Percentiles rank a stretch among this genome's conserved stretches.
Evolutionary conservation across 2,329 filamentous ascomycete species (phyloP).

Genomic region (Pseudopithomyces chartarum): DNA sequence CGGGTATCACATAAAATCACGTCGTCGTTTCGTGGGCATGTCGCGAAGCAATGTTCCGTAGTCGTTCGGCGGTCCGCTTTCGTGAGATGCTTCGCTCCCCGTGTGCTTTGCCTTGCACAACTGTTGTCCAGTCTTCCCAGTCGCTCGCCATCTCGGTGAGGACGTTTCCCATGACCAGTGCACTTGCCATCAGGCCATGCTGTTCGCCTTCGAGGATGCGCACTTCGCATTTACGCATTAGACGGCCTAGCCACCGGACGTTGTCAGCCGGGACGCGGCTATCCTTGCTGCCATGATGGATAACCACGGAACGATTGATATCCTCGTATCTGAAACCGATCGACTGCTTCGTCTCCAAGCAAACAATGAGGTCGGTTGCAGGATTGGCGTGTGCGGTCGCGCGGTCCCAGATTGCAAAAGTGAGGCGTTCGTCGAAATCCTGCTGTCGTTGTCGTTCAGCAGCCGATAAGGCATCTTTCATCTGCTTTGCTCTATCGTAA

Average conservation of each 20-base stretch:
- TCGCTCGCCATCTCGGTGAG: conserved; percentile 92
- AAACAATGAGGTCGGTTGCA: conserved; percentile 89
- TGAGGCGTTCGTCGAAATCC: conserved; percentile 82
- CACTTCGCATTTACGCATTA: conserved; percentile 92
- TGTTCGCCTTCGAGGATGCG: conserved; percentile 88
- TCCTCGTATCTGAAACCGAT: conserved; percentile 98
- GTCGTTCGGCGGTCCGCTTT: conserved; percentile 13
- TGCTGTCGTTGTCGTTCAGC: conserved; percentile 74
- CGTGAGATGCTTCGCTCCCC: conserved; percentile 15
- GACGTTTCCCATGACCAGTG: conserved; percentile 90
- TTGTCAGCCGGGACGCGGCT: conserved; percentile 94
- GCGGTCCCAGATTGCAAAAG: conserved; percentile 91
- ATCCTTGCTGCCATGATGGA: conserved; percentile 91
- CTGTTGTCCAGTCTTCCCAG: conserved; percentile 62
- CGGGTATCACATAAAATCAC: not conserved
- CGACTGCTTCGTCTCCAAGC: conserved; percentile 84
- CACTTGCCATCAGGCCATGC: conserved; percentile 94
- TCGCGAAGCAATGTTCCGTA: conserved; percentile 15
- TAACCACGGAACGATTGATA: conserved; percentile 87
- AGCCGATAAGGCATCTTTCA: conserved; percentile 61
- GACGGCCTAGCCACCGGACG: conserved; percentile 90
- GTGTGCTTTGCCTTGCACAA: conserved; percentile 27
- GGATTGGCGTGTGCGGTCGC: conserved; percentile 92
- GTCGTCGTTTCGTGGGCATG: conserved; percentile 9
- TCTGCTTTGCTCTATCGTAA: conserved; percentile 32